A percentile compares a stretch with the other conserved stretches of the same genome.
Conservation (phyloP, 805 yeast species). For the Lipomyces sp. region DNA sequence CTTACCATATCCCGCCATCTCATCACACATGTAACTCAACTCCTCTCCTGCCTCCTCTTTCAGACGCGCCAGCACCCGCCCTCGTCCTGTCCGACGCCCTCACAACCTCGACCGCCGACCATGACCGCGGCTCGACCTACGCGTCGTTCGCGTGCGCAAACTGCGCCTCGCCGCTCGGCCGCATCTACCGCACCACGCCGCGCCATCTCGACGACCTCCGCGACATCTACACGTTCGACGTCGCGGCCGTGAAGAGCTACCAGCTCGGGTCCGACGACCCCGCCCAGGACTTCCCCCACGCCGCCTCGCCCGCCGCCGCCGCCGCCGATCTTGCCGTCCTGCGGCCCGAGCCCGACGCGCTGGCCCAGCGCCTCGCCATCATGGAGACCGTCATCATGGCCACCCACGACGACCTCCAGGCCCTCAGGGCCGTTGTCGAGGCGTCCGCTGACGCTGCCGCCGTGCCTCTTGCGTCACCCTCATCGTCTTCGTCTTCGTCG, state of each 20-base stretch:
- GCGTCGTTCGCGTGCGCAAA: constrained; percentile 25
- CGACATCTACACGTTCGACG: constrained; percentile 32
- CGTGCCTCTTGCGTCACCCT: too few species aligned
- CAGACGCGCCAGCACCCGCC: constrained; percentile 22
- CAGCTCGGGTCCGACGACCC: constrained; percentile 30
- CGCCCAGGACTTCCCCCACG: constrained; percentile 15
- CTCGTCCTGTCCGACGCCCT: constrained; percentile 12
- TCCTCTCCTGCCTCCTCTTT: too few species aligned
- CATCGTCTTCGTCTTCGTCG: too few species aligned
- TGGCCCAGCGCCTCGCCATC: constrained; percentile 28
- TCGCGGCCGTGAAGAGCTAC: constrained; percentile 26
- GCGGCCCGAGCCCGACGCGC: constrained; percentile 23
- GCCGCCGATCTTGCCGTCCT: constrained; percentile 23
- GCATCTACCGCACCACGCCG: constrained; percentile 33
- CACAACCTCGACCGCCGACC: constrained; percentile 22
- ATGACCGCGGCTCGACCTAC: constrained; percentile 31
- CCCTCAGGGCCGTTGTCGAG: constrained; percentile 9
- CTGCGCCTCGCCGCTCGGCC: constrained; percentile 30
- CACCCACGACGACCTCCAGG: constrained; percentile 27
- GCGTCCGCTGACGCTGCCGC: too few species aligned
- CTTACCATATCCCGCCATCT: too few species aligned
- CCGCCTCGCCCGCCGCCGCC: not conserved
- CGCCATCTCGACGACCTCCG: constrained; percentile 31
- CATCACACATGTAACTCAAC: too few species aligned
- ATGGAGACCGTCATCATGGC: constrained; percentile 31